Conservation (phyloP, 352 stramenopile species). For the Phytophthora chlamydospora region DNA sequence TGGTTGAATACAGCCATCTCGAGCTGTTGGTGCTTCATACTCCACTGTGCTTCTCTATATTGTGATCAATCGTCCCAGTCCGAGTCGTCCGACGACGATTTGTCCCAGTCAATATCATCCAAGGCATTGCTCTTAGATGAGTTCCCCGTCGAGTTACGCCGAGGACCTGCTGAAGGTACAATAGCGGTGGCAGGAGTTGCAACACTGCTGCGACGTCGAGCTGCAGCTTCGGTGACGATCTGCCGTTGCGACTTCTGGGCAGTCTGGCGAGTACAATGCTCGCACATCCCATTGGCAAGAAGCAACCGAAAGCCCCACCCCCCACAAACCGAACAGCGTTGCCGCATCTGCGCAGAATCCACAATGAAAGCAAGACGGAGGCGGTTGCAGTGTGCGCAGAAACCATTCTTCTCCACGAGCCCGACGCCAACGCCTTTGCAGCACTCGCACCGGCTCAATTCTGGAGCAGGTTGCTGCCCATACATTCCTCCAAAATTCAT, state of each 20-base stretch:
- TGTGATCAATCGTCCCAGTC: constrained; percentile 55
- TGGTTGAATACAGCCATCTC: too few species aligned
- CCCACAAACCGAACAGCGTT: constrained; percentile 53
- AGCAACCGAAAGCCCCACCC: constrained; percentile 69
- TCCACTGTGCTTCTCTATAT: constrained; percentile 12
- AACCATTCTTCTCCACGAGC: constrained; percentile 72
- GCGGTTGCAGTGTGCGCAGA: constrained; percentile 74
- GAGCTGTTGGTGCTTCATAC: neutral
- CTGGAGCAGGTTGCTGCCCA: constrained; percentile 27
- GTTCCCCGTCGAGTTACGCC: constrained; percentile 10
- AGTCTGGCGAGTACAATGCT: constrained; percentile 54
- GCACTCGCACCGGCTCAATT: constrained; percentile 57
- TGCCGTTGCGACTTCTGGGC: constrained; percentile 23
- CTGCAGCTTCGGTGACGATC: constrained; percentile 2
- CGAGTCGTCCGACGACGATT: constrained; percentile 48
- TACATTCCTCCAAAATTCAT: constrained; percentile 18
- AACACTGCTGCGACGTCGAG: constrained; percentile 16
- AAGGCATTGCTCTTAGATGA: constrained; percentile 16
- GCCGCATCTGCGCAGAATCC: constrained; percentile 62
- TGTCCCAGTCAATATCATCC: constrained; percentile 52
- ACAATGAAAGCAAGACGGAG: constrained; percentile 76
- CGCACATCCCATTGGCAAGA: constrained; percentile 50
- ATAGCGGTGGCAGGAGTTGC: neutral
- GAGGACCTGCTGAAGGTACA: constrained; percentile 7
- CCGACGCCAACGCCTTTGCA: constrained; percentile 61